Percentiles rank a stretch among this genome's conserved stretches.
Evolutionary conservation across 306 rosid species (phyloP).

Genomic region (Cyamopsis tetragonoloba): DNA sequence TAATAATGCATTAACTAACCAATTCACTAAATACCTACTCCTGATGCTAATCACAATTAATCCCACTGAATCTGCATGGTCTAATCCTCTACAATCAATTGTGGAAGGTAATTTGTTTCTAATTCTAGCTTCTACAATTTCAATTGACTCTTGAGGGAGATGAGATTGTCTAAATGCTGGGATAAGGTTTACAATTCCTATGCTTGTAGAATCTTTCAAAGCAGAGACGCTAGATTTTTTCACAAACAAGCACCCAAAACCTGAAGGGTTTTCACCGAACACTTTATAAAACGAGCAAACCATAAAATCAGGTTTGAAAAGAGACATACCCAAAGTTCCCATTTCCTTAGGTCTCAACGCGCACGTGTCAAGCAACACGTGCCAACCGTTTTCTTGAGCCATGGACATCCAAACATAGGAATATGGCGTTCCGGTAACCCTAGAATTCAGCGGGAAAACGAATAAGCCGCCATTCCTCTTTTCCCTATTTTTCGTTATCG

Average conservation of each 20-base stretch:
- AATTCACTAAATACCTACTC: constrained; percentile 55
- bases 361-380: constrained; percentile 68
- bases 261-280: constrained; percentile 78
- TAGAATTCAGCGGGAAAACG: constrained; percentile 80
- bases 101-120: not conserved
- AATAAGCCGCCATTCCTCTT: constrained; percentile 52
- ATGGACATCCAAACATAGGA: constrained; percentile 79
- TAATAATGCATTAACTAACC: constrained; percentile 70
- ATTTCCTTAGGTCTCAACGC: constrained; percentile 76
- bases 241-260: constrained; percentile 76
- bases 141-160: not conserved
- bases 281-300: constrained; percentile 72
- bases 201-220: constrained; percentile 41
- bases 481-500: constrained; percentile 30
- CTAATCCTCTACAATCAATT: constrained; percentile 61
- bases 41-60: constrained; percentile 50
- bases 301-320: constrained; percentile 77
- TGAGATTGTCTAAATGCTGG: constrained; percentile 31
- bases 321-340: constrained; percentile 72
- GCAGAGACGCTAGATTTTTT: constrained; percentile 57
- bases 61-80: constrained; percentile 76
- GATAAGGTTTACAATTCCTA: constrained; percentile 63
- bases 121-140: not conserved
- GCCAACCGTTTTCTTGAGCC: constrained; percentile 83
- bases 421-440: constrained; percentile 67